Percentiles rank a stretch among this genome's conserved stretches.
Conservation (phyloP, 257 asterid genomes). For the Handroanthus guayacan region DNA sequence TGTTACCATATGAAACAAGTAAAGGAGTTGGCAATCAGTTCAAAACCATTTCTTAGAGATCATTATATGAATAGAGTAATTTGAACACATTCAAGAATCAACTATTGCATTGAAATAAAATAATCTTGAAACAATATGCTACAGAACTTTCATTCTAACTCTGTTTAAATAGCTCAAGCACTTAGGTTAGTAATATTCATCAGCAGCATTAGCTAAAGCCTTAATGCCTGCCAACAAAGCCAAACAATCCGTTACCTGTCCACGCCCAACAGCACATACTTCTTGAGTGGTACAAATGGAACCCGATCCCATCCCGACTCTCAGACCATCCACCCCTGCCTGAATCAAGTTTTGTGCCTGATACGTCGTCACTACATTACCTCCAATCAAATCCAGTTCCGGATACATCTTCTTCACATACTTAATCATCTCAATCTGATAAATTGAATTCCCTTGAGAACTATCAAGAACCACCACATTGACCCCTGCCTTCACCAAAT, state of each 20-base stretch:
- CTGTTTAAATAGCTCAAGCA: neutral
- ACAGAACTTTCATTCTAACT: neutral
- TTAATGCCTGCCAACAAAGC: neutral
- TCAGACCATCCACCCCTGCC: constrained; percentile 85
- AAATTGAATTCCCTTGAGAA: constrained; percentile 86
- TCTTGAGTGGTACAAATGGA: constrained; percentile 95
- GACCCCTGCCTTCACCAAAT: constrained; percentile 80
- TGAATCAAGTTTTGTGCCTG: constrained; percentile 91
- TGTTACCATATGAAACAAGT: neutral
- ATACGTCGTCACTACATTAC: constrained; percentile 78
- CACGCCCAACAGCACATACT: constrained; percentile 94
- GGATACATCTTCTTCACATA: constrained; percentile 70
- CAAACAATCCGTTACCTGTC: constrained; percentile 63
- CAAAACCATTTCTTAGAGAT: neutral
- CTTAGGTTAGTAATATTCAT: neutral
- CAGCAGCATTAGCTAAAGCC: neutral
- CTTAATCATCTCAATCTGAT: constrained; percentile 90
- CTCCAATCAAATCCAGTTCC: constrained; percentile 79
- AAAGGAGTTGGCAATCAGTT: neutral
- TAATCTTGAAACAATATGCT: neutral
- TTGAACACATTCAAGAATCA: neutral
- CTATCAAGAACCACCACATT: constrained; percentile 83
- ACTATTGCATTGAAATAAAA: neutral
- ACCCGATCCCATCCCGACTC: constrained; percentile 98
- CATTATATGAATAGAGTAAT: neutral